These are phyloP conservation scores for Cytospora mali DNA, from an alignment of 2,329 filamentous ascomycete genomes.

Conservation along the genomic window DNA sequence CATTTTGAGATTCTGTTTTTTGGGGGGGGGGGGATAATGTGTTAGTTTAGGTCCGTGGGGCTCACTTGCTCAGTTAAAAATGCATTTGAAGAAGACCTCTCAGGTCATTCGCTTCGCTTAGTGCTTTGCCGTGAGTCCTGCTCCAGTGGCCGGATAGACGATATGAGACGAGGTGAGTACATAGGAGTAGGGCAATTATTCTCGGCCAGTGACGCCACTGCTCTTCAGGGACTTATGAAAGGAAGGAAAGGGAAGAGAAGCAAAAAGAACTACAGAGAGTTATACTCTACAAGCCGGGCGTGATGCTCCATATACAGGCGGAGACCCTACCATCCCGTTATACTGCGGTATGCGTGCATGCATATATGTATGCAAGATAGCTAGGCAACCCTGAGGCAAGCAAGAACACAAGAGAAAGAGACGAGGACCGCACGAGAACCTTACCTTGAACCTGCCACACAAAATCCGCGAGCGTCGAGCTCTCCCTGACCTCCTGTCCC, in stretches of 20 bases:
- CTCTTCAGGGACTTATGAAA: neutral
- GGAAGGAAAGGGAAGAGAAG: neutral
- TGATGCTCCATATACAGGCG: neutral
- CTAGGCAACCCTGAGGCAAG: neutral
- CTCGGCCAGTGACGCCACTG: neutral
- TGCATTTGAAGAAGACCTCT: neutral
- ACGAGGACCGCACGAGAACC: neutral
- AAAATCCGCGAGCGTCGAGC: neutral
- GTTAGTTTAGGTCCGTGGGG: neutral
- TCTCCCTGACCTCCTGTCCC: constrained; percentile 1
- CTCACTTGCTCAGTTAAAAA: neutral
- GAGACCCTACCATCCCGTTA: neutral
- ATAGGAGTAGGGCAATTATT: neutral
- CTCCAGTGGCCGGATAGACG: neutral
- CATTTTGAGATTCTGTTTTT: neutral
- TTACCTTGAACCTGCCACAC: neutral
- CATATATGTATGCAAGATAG: neutral
- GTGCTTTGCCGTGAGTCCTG: neutral
- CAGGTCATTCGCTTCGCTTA: neutral
- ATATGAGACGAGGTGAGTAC: neutral
- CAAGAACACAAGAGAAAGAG: neutral
- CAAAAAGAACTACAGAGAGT: neutral
- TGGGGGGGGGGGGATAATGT: too few relatives aligned
- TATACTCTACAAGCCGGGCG: neutral
- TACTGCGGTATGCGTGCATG: neutral